Conservation (phyloP, 345 rosid species). For the Citrus reticulata region DNA sequence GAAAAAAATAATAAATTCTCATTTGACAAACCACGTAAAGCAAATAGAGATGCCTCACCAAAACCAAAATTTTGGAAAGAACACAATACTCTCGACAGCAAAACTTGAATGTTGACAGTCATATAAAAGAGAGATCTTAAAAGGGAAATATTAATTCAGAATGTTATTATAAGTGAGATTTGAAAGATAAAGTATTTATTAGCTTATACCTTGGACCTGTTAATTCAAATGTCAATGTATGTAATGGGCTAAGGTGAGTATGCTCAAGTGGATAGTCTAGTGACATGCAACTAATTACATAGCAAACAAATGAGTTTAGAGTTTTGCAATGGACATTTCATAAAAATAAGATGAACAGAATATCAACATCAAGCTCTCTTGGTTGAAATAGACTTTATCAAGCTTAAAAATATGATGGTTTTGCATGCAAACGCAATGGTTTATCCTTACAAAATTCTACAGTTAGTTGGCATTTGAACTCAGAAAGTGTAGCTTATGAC, state of each 20-base stretch:
- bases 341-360: not conserved
- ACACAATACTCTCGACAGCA: not conserved
- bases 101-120: no score
- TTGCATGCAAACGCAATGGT: not conserved
- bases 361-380: not conserved
- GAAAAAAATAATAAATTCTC: constrained; percentile 4
- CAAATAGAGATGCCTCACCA: not conserved
- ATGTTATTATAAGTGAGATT: not conserved
- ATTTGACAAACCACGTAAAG: not conserved
- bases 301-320: not conserved
- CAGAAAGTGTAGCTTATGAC: not conserved
- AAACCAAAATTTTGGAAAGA: not conserved
- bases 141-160: no score
- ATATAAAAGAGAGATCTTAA: no score
- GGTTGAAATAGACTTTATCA: not conserved
- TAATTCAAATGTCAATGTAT: not conserved
- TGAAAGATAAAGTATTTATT: not conserved
- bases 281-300: not conserved
- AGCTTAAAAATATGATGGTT: not conserved
- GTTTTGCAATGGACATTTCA: not conserved
- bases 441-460: not conserved
- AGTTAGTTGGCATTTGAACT: not conserved
- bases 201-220: not conserved
- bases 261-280: not conserved
- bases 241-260: not conserved